These are phyloP conservation scores for Naganishia albida DNA, from an alignment of 1,284 basidiomycete species.

Conservation along the genomic window DNA sequence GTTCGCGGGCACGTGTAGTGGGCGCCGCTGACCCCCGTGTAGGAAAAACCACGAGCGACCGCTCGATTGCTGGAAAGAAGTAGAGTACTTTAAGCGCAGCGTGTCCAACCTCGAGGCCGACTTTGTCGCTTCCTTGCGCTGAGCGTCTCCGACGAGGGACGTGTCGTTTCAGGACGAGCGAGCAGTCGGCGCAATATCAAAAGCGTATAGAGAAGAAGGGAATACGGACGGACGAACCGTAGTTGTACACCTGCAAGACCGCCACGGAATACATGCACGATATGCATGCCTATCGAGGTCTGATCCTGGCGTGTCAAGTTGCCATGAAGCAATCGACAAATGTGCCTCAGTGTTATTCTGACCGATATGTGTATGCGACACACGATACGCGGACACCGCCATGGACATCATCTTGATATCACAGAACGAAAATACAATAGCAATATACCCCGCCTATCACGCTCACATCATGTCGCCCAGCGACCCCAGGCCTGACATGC, in stretches of 20 bases:
- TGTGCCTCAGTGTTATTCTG: too few relatives aligned
- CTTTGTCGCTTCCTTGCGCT: slow-evolving; percentile 34
- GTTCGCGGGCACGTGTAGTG: too few relatives aligned
- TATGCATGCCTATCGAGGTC: not conserved
- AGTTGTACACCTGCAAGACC: not conserved
- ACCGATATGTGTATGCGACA: too few relatives aligned
- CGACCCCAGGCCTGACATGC: not conserved
- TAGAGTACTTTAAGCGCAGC: slow-evolving; percentile 53
- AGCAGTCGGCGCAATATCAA: not conserved
- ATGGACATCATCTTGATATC: too few relatives aligned
- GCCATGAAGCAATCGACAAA: too few relatives aligned
- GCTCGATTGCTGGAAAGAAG: slow-evolving; percentile 55
- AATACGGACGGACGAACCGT: not conserved
- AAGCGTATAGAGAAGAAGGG: not conserved
- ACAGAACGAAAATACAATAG: too few relatives aligned
- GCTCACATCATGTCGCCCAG: too few relatives aligned
- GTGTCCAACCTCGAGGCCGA: slow-evolving; percentile 52
- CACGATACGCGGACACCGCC: too few relatives aligned
- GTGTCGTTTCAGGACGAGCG: not conserved
- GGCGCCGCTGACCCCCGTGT: not conserved
- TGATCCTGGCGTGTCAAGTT: too few relatives aligned
- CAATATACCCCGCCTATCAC: too few relatives aligned
- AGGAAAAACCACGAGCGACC: slow-evolving; percentile 48
- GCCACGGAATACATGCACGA: not conserved
- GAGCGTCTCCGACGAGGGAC: not conserved